Conservation (phyloP, 2,329 filamentous ascomycete species). For the Fusarium abutilonis region DNA sequence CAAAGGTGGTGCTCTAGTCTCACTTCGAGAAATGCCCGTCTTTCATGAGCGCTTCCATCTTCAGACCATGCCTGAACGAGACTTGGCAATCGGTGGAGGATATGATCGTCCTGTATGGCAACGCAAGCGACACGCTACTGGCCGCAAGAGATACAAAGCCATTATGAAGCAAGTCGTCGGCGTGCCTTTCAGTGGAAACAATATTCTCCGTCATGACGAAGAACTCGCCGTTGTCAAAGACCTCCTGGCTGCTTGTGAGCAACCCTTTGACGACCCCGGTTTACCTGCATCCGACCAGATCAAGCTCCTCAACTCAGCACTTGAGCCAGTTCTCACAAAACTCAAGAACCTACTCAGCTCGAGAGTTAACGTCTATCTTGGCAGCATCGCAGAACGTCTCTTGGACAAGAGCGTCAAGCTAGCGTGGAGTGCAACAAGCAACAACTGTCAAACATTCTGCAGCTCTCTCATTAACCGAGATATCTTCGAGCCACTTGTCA, state of each 20-base stretch:
- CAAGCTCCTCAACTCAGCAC: conserved; percentile 18
- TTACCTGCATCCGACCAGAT: conserved; percentile 24
- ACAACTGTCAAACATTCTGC: conserved; percentile 54
- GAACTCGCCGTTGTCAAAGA: conserved; percentile 46
- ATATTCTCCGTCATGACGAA: conserved; percentile 35
- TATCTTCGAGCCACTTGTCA: conserved; percentile 45
- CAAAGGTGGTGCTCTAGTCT: conserved; percentile 43
- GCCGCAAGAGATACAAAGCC: conserved; percentile 49
- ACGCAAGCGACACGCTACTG: conserved; percentile 15
- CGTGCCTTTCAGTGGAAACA: conserved; percentile 48
- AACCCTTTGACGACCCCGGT: conserved; percentile 37
- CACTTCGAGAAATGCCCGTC: conserved; percentile 37
- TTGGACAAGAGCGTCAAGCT: conserved; percentile 43
- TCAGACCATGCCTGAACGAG: conserved; percentile 32
- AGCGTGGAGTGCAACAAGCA: conserved; percentile 47
- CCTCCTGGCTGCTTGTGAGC: conserved; percentile 41
- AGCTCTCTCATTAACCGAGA: conserved; percentile 48
- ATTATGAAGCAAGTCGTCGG: conserved; percentile 56
- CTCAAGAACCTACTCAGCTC: conserved; percentile 42
- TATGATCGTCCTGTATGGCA: conserved; percentile 21
- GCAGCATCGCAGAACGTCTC: conserved; percentile 46
- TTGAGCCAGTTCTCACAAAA: conserved; percentile 26
- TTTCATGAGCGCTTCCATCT: conserved; percentile 39
- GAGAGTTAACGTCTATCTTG: conserved; percentile 46
- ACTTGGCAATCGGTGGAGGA: conserved; percentile 26